A percentile compares a stretch with the other conserved stretches of the same genome.
Conservation (phyloP, 208 protist species). For the Crithidia fasciculata region DNA sequence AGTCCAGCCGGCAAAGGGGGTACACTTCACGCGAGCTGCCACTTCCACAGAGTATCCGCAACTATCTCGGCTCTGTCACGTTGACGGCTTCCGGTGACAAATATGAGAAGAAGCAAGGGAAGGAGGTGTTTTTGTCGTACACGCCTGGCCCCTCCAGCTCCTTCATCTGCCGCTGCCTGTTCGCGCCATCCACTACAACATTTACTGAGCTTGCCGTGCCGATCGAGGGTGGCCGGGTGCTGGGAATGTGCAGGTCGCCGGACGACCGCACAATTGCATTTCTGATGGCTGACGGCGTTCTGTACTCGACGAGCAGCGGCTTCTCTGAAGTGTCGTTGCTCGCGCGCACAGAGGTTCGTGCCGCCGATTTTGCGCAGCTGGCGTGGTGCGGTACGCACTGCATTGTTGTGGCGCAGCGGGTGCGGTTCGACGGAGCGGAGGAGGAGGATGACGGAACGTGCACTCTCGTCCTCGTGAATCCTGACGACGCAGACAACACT, state of each 20-base stretch:
- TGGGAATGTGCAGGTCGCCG: slow-evolving; percentile 64
- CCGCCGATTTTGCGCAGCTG: slow-evolving; percentile 42
- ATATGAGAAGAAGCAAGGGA: slow-evolving; percentile 3
- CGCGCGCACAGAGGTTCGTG: slow-evolving; percentile 17
- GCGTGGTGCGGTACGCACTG: slow-evolving; percentile 63
- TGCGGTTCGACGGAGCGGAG: slow-evolving; percentile 24
- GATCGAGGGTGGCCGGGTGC: slow-evolving; percentile 52
- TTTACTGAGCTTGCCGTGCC: slow-evolving; percentile 61
- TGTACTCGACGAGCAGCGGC: slow-evolving; percentile 58
- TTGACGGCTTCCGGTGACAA: slow-evolving; percentile 29
- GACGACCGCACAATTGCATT: slow-evolving; percentile 47
- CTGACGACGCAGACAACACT: slow-evolving; percentile 44
- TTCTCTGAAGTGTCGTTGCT: slow-evolving; percentile 68
- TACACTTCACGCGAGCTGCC: slow-evolving; percentile 31
- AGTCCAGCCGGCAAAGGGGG: slow-evolving; percentile 18
- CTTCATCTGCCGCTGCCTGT: slow-evolving; percentile 37
- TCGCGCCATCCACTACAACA: slow-evolving; percentile 12
- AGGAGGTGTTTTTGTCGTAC: slow-evolving; percentile 38
- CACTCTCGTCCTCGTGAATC: slow-evolving; percentile 52
- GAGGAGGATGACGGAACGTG: slow-evolving; percentile 36
- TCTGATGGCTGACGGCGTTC: slow-evolving; percentile 61
- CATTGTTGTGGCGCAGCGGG: slow-evolving; percentile 40
- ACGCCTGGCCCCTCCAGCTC: slow-evolving; percentile 21
- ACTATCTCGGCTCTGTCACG: slow-evolving; percentile 15
- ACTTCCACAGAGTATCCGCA: slow-evolving; percentile 29